A percentile compares a stretch with the other conserved stretches of the same genome.
Evolutionary conservation across 441 rosid species (phyloP).

Genomic region (Breynia disticha): DNA sequence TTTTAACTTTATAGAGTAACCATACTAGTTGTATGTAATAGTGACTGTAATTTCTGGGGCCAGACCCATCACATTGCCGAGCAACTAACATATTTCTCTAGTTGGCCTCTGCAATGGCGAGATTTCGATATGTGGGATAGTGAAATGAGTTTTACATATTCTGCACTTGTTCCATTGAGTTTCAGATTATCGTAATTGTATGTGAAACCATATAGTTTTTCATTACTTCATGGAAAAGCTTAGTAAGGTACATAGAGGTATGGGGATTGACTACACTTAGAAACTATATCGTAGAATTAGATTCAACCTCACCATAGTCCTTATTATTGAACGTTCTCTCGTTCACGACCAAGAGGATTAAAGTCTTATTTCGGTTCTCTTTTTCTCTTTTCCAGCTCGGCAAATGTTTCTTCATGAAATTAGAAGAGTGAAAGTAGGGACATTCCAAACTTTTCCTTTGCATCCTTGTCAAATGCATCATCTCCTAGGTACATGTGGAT

Average conservation of each 20-base stretch:
- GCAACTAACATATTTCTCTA: slow-evolving; percentile 19
- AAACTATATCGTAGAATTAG: slow-evolving; percentile 6
- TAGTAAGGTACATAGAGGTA: slow-evolving; percentile 1
- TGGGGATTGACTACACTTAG: slow-evolving; percentile 8
- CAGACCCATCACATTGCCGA: slow-evolving; percentile 12
- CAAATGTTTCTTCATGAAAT: slow-evolving; percentile 1
- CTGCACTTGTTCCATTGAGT: background rate
- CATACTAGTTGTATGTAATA: slow-evolving; percentile 9
- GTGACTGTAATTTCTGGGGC: slow-evolving; percentile 7
- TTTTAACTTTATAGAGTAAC: slow-evolving; percentile 6
- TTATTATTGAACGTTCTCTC: slow-evolving; percentile 15
- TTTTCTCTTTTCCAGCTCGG: slow-evolving; percentile 10
- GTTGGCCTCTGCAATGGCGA: slow-evolving; percentile 26
- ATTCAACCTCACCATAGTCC: slow-evolving; percentile 9
- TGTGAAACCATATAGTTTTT: slow-evolving; percentile 2
- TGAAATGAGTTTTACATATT: slow-evolving; percentile 3
- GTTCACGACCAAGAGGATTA: slow-evolving; percentile 2
- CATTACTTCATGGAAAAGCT: slow-evolving; percentile 3
- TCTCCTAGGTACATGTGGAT: slow-evolving; percentile 41
- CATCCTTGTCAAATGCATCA: slow-evolving; percentile 37
- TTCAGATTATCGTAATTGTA: background rate
- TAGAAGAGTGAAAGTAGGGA: slow-evolving; percentile 38
- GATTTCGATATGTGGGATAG: slow-evolving; percentile 8
- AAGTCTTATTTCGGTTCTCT: background rate
- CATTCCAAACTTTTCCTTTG: slow-evolving; percentile 40